Evolutionary conservation across 495 filamentous ascomycete genomes (phyloP).

Genomic region (Aspergillus mulundensis): DNA sequence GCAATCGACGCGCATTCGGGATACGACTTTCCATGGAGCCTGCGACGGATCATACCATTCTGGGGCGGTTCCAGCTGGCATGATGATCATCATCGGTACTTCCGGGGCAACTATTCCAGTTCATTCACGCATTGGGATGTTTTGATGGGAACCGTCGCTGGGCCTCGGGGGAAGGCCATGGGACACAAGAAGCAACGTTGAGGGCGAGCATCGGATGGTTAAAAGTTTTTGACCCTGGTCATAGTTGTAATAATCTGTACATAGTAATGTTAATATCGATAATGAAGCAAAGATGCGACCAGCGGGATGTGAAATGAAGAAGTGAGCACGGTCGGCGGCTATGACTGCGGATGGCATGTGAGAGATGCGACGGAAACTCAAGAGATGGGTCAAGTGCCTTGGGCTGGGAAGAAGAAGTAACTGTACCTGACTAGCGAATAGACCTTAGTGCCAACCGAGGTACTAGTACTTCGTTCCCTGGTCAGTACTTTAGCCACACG

Average conservation of each 20-base stretch:
- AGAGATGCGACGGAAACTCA: not conserved
- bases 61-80: conserved; percentile 98
- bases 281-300: not conserved
- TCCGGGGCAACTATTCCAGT: conserved; percentile 95
- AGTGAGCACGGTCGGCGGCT: no score
- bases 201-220: not conserved
- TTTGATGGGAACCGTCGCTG: conserved; percentile 23
- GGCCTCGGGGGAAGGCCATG: conserved; percentile 17
- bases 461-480: conserved; percentile 6
- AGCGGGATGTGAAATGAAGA: no score
- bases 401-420: not conserved
- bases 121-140: conserved; percentile 97
- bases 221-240: not conserved
- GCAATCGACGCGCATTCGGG: conserved; percentile 96
- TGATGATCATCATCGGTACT: conserved; percentile 92
- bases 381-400: not conserved
- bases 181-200: not conserved
- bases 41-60: conserved; percentile 94
- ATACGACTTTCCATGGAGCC: conserved; percentile 95
- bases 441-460: not conserved
- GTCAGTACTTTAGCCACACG: conserved; percentile 1
- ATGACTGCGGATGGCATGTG: no score
- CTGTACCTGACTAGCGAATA: not conserved
- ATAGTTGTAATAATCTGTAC: not conserved
- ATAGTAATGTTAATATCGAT: conserved; percentile 2